Percentiles rank a stretch among this genome's conserved stretches.
Evolutionary conservation across 805 yeast species (phyloP).

Genomic region (Cyberlindnera saturnus): DNA sequence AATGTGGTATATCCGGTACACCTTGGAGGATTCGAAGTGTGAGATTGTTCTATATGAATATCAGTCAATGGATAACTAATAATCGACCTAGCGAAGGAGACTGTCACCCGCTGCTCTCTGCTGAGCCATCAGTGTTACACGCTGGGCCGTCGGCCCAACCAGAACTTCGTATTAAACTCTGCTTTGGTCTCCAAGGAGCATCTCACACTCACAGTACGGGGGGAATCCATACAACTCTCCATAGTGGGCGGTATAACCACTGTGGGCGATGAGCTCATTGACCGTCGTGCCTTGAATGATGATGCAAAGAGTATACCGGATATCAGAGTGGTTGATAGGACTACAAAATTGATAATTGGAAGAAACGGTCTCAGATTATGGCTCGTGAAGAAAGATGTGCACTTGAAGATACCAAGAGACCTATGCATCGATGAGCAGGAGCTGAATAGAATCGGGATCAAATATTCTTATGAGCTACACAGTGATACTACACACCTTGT

Average conservation of each 20-base stretch:
- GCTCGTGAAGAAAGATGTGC: not conserved
- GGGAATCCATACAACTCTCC: not conserved
- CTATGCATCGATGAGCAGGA: not conserved
- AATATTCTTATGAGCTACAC: constrained; percentile 9
- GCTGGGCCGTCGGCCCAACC: not conserved
- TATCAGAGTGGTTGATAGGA: not conserved
- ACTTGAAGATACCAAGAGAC: not conserved
- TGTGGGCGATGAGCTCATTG: not conserved
- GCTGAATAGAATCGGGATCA: not conserved
- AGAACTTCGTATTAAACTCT: not conserved
- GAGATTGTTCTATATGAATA: not conserved
- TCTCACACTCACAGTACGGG: not conserved
- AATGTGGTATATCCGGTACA: constrained; percentile 3
- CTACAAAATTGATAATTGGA: not conserved
- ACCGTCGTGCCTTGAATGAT: not conserved
- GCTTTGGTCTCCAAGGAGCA: constrained; percentile 2
- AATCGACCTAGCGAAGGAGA: not conserved
- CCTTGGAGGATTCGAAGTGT: not conserved
- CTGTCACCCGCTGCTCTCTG: not conserved
- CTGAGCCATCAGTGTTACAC: not conserved
- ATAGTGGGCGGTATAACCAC: constrained; percentile 1
- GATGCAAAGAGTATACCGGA: not conserved
- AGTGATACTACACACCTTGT: constrained; percentile 19
- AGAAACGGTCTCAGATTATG: not conserved
- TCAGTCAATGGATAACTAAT: not conserved